Base-by-base conservation (phyloP, 2,329 filamentous ascomycete genomes). In the Aspergillus melleus region DNA sequence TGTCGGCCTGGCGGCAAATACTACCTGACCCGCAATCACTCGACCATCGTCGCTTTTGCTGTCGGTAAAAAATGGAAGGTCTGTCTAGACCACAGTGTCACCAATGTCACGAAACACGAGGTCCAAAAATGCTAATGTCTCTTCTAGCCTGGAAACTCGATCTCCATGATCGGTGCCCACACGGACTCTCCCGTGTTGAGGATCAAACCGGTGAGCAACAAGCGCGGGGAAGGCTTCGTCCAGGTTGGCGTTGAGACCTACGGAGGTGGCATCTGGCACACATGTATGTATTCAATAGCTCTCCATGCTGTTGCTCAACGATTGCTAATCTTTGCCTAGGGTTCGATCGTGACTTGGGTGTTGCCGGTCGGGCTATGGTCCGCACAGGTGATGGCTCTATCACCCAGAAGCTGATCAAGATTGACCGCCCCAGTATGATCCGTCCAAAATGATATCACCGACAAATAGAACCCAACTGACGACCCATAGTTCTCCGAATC, bases 171-270 rank as follows among this genome's bases (percentile, higher is more conserved):
- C 62, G 95, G 94, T 68, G 93, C 95, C 44, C 94, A 99, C 78
- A 98, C 95, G 60, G 95, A 99, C 79, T 97, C 93, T 11, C 92
- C 92, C 6, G 93, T 90, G 68, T 85, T 99, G 53, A 89, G 94
- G 61, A 83, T 99, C 75, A 99, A 99, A 82, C 95, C 95, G 12
- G 89, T 96, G 47, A 96, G 91, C 72, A 96, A 94, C 79, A 95
- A 94, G 80, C 85, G 86, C 71, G 88, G 86, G 58, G 90, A 90
- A 65, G 94, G 94, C 12, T 99, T 95, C 76, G 79, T 97, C 64
- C 95, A 99, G 78, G 88, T 99, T 59, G 95, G 93, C 55, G 94
- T 97, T 54, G 95, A 99, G 82, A 94, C 92, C 1, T 99, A 99
- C 72, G 95, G 95, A 55, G 95, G 95, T 62, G 95, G 95, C 58